These are phyloP conservation scores for Xylaria intraflava DNA, from an alignment of 495 filamentous ascomycete species.

Conservation along the genomic window DNA sequence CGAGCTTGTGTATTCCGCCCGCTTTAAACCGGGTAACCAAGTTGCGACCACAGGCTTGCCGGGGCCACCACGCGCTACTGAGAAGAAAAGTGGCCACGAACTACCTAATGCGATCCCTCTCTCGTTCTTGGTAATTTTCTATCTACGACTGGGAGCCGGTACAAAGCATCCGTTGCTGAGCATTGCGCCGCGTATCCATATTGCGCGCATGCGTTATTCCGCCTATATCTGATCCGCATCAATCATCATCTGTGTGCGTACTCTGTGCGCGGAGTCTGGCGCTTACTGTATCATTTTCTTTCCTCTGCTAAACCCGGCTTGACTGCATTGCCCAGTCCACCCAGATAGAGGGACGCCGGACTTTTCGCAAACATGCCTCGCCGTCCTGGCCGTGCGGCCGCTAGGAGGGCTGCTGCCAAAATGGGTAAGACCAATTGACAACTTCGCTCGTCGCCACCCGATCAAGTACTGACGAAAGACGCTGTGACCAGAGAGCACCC, in stretches of 20 bases:
- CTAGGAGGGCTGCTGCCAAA: conserved; percentile 39
- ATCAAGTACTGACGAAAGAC: not conserved
- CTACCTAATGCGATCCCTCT: not conserved
- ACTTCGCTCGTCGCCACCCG: not conserved
- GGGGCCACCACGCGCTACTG: too few species aligned
- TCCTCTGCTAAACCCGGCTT: not conserved
- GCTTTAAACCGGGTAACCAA: too few species aligned
- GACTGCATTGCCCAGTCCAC: not conserved
- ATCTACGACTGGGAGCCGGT: not conserved
- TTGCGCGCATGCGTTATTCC: not conserved
- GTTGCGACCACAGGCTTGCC: too few species aligned
- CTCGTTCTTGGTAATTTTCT: not conserved
- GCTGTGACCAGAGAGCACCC: conserved; percentile 42
- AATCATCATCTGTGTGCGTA: not conserved
- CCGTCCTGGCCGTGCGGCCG: conserved; percentile 40
- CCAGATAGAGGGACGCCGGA: not conserved
- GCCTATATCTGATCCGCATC: not conserved
- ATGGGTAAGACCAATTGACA: conserved; percentile 28
- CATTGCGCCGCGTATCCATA: not conserved
- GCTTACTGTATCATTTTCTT: not conserved
- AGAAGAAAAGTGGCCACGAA: not conserved
- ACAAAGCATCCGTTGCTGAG: not conserved
- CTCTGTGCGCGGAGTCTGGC: too few species aligned
- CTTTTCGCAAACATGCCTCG: conserved; percentile 21
- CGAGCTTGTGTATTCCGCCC: too few species aligned